Conservation (phyloP, 2,329 filamentous ascomycete species). For the Epichloe brachyelytri region DNA sequence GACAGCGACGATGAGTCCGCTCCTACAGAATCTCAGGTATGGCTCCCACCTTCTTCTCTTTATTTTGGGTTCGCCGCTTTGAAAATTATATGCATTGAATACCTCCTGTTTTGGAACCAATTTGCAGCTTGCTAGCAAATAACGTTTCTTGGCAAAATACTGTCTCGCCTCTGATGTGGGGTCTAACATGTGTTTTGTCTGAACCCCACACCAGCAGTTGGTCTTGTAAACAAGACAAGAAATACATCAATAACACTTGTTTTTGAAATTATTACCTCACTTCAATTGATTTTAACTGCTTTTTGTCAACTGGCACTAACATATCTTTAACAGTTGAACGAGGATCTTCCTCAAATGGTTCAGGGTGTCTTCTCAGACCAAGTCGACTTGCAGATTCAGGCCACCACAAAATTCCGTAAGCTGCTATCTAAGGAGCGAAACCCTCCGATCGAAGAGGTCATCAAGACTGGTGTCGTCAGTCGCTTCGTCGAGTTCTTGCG, state of each 20-base stretch:
- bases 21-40: constrained; percentile 92
- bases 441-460: constrained; percentile 96
- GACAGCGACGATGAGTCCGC: constrained; percentile 96
- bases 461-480: constrained; percentile 95
- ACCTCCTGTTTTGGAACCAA: constrained; percentile 2
- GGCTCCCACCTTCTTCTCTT: constrained; percentile 6
- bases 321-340: constrained; percentile 56
- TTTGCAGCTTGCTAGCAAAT: neutral
- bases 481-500: constrained; percentile 97
- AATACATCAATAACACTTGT: neutral
- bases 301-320: constrained; percentile 15
- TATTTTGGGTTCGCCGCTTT: neutral
- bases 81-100: neutral
- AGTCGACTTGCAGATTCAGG: constrained; percentile 93
- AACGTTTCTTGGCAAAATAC: neutral
- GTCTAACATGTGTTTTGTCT: constrained; percentile 13
- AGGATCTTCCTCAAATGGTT: constrained; percentile 97
- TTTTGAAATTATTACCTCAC: neutral
- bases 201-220: constrained; percentile 20
- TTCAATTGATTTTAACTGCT: neutral
- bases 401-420: constrained; percentile 97
- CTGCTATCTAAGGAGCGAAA: constrained; percentile 97
- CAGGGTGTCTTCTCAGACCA: constrained; percentile 96
- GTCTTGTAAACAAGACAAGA: neutral
- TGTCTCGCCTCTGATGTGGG: constrained; percentile 18